Evolutionary conservation across 2,329 filamentous ascomycete genomes (phyloP).

Genomic region (Stagonosporopsis rhizophila): DNA sequence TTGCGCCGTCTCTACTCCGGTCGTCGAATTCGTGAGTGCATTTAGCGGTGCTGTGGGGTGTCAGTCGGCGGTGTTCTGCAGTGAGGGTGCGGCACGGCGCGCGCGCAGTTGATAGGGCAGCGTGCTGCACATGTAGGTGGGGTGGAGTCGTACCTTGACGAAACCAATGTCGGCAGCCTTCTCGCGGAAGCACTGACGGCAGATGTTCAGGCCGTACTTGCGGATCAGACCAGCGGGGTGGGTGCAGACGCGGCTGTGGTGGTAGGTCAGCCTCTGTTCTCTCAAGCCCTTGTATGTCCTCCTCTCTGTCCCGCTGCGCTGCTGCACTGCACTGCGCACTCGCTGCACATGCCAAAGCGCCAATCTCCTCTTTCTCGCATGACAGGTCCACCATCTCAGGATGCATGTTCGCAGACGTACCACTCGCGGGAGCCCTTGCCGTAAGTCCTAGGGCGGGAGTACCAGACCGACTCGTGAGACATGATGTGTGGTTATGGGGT

Average conservation of each 20-base stretch:
- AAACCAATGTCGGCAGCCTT: conserved; percentile 73
- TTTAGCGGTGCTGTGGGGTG: conserved; percentile 45
- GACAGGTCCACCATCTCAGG: background rate
- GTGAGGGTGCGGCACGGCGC: background rate
- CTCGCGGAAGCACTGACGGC: conserved; percentile 75
- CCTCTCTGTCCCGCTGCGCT: conserved; percentile 7
- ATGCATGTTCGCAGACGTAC: conserved; percentile 64
- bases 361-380: background rate
- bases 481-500: conserved; percentile 62
- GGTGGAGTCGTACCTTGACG: conserved; percentile 63
- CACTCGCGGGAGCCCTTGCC: conserved; percentile 94
- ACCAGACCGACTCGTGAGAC: conserved; percentile 98
- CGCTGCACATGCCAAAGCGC: background rate
- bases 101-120: background rate
- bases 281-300: conserved; percentile 6
- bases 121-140: background rate
- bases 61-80: conserved; percentile 17
- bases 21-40: conserved; percentile 29
- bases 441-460: conserved; percentile 95
- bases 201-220: conserved; percentile 96
- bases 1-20: conserved; percentile 40
- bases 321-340: conserved; percentile 6
- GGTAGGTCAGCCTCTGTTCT: conserved; percentile 38
- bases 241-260: conserved; percentile 78
- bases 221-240: conserved; percentile 99